phyloP scores from a whole-genome alignment of 371 early-diverging fungal species.

The Actinomortierella wolfii region DNA sequence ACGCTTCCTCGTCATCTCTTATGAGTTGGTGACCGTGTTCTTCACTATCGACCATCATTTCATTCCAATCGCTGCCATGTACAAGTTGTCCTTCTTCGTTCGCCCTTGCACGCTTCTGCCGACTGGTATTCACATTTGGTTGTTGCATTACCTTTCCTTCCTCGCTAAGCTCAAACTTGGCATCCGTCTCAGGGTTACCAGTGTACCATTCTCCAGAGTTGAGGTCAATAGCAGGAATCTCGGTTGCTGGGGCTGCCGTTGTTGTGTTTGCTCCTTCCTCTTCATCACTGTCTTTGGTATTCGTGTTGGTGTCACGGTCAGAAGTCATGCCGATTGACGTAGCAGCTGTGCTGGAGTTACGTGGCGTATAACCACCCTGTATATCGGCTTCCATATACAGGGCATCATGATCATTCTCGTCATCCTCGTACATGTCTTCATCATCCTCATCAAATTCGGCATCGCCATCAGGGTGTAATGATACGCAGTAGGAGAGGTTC shows the following conservation, averaged over 20 bases:
- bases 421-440: conserved; percentile 45
- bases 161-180: conserved; percentile 38
- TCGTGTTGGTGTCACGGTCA: not conserved
- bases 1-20: conserved; percentile 18
- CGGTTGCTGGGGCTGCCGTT: conserved; percentile 10
- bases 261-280: not conserved
- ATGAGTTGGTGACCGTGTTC: no score
- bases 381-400: conserved; percentile 32
- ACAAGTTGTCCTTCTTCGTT: no score
- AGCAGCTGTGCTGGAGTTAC: conserved; percentile 21
- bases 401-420: conserved; percentile 52
- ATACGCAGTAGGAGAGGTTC: conserved; percentile 78
- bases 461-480: conserved; percentile 72
- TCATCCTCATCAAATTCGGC: conserved; percentile 43
- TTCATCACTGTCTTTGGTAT: not conserved
- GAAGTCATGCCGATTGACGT: conserved; percentile 13
- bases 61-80: no score
- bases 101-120: no score
- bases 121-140: no score
- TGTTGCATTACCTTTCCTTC: conserved; percentile 39
- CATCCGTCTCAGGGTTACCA: conserved; percentile 31
- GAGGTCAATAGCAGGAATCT: conserved; percentile 41
- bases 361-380: conserved; percentile 29
- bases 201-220: conserved; percentile 43
- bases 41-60: no score